Conservation (phyloP, 805 yeast species). For the Nakazawaea siamensis region DNA sequence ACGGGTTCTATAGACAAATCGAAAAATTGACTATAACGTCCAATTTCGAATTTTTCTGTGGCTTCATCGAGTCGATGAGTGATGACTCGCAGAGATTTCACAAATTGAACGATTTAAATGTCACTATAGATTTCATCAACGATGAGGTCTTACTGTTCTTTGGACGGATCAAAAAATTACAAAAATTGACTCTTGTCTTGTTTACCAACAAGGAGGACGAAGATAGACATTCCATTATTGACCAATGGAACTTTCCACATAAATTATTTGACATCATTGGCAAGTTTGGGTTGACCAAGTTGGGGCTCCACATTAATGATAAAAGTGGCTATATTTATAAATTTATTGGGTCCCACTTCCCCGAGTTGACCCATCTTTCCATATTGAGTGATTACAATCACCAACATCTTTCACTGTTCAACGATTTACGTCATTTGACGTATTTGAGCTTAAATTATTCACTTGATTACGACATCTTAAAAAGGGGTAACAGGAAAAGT, state of each 20-base stretch:
- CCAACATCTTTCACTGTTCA: not conserved
- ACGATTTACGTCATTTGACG: not conserved
- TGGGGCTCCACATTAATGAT: constrained; percentile 1
- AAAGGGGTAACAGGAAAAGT: not conserved
- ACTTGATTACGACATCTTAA: not conserved
- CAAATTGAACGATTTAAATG: not conserved
- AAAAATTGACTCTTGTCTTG: not conserved
- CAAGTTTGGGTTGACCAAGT: not conserved
- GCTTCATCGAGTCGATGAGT: not conserved
- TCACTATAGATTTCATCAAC: not conserved
- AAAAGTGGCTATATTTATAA: not conserved
- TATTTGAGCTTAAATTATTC: not conserved
- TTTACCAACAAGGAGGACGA: not conserved
- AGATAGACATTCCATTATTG: too few relatives aligned
- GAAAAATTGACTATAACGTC: not conserved
- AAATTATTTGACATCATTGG: not conserved
- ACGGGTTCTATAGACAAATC: not conserved
- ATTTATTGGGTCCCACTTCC: not conserved
- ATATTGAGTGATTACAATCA: not conserved
- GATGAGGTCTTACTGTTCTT: constrained; percentile 2
- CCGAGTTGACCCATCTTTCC: not conserved
- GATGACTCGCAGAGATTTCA: not conserved
- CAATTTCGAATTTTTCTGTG: constrained; percentile 3
- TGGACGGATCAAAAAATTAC: not conserved
- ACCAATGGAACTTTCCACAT: not conserved